Base-by-base conservation (phyloP, 768 basidiomycete species). In the Podaxis pistillaris region DNA sequence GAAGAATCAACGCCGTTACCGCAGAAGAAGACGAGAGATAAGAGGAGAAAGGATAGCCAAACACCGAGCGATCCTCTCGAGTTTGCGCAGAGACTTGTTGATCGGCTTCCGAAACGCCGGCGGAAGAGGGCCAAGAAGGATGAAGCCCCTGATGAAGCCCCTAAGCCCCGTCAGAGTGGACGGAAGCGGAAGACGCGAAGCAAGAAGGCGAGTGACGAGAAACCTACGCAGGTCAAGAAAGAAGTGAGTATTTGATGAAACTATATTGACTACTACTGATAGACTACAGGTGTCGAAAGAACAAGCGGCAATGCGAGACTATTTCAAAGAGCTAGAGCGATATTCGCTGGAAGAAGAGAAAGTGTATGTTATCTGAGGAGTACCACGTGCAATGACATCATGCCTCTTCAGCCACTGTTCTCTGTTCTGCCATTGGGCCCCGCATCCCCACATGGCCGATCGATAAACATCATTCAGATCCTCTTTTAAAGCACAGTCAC, bases 271-370 rank as follows among this genome's bases (percentile, higher is more conserved):
- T 15, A 19, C 28, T 13, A 22, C 11, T 30, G 17, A 26, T 30
- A n/a, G 28, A 37, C 62, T 81, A 79, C 78, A 71, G 69, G 77
- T 76, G 69, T 77, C 79, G 22, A 72, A 70, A 46, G 81, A 82
- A 51, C 80, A 83, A n/a, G 76, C 78, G 61, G 84, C 76, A 4
- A 79, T 83, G 26, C 60, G 83, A 44, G 82, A 82, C 46, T 86
- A 84, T 66, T 85, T 86, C 71, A 78, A 77, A 62, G 76, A 78
- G 46, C 65, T 86, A 30, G 79, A 85, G 19, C 77, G 75, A 6
- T 86, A 85, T 64, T 75, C 81, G 65, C 75, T 86, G 40, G 80
- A 80, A 65, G 83, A 82, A 60, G 85, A 86, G 68, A 82, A 84
- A 56, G 83, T 86, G 41, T 86, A 84, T 70, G 74, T 86, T 54